Evolutionary conservation across 2,329 filamentous ascomycete species (phyloP).

Genomic region (Penicillium sp.): DNA sequence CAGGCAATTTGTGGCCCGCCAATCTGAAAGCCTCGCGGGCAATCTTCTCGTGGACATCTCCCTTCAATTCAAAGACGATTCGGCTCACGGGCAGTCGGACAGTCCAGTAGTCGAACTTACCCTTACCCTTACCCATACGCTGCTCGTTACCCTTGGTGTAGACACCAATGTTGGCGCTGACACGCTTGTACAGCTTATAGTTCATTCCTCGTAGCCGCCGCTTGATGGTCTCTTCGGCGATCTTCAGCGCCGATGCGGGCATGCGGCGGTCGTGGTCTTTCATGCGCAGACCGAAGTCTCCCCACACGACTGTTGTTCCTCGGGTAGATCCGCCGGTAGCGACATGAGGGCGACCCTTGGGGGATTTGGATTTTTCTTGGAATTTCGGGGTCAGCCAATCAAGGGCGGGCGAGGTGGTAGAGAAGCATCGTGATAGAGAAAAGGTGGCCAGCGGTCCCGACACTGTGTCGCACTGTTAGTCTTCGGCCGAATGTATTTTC

Average conservation of each 20-base stretch:
- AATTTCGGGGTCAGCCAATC: conserved; percentile 82
- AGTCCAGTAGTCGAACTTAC: conserved; percentile 95
- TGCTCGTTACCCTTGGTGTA: conserved; percentile 95
- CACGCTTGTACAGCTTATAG: conserved; percentile 87
- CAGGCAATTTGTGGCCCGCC: conserved; percentile 91
- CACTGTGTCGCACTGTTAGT: conserved; percentile 30
- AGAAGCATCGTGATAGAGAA: conserved; percentile 64
- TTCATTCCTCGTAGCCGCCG: conserved; percentile 83
- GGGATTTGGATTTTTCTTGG: conserved; percentile 81
- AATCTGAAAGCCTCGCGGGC: conserved; percentile 89
- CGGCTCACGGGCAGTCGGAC: conserved; percentile 85
- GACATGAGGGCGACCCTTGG: conserved; percentile 83
- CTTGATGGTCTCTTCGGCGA: conserved; percentile 92
- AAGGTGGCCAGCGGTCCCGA: conserved; percentile 29
- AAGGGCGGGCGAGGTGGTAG: conserved; percentile 61
- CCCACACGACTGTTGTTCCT: conserved; percentile 94
- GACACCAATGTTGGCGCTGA: conserved; percentile 90
- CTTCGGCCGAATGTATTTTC: conserved; percentile 13
- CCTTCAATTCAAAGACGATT: conserved; percentile 88
- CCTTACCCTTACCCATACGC: conserved; percentile 99
- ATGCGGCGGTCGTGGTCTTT: conserved; percentile 89
- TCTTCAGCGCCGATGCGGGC: conserved; percentile 79
- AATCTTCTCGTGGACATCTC: conserved; percentile 90
- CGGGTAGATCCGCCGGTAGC: conserved; percentile 86
- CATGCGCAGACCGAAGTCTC: conserved; percentile 93